These are phyloP conservation scores for Diaporthe aspalathi DNA, from an alignment of 2,329 filamentous ascomycete species.

Conservation along the genomic window DNA sequence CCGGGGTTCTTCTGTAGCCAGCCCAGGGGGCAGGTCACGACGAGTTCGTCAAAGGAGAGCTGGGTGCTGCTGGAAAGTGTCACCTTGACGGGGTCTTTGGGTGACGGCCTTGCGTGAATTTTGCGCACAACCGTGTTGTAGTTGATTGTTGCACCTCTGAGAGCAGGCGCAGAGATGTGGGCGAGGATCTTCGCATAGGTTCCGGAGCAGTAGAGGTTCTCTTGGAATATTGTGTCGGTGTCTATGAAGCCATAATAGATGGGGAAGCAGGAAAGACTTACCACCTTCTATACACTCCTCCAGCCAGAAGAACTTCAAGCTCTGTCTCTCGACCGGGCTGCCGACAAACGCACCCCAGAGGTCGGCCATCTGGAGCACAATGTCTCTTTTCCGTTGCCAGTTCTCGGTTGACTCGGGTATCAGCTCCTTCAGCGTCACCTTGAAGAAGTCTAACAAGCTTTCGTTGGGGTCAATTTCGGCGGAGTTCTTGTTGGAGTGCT, in stretches of 20 bases:
- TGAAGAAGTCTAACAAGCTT: conserved; percentile 67
- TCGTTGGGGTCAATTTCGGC: conserved; percentile 58
- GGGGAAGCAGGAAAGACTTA: conserved; percentile 47
- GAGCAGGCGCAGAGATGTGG: conserved; percentile 66
- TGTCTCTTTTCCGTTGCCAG: conserved; percentile 54
- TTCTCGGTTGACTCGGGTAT: conserved; percentile 58
- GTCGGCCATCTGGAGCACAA: conserved; percentile 66
- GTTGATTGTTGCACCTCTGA: conserved; percentile 65
- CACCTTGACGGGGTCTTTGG: conserved; percentile 36
- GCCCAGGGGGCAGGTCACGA: conserved; percentile 75
- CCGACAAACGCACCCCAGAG: conserved; percentile 80
- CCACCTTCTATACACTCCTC: conserved; percentile 82
- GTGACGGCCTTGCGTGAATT: conserved; percentile 51
- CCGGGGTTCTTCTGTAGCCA: conserved; percentile 72
- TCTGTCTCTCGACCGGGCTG: conserved; percentile 71
- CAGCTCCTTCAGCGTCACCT: conserved; percentile 56
- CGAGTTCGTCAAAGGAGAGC: conserved; percentile 71
- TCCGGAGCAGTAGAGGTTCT: conserved; percentile 70
- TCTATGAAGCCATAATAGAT: neutral
- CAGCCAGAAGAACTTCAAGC: conserved; percentile 81
- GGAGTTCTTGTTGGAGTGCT: conserved; percentile 69
- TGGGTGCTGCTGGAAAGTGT: conserved; percentile 27
- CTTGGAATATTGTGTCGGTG: conserved; percentile 48
- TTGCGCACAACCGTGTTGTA: conserved; percentile 60
- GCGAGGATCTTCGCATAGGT: conserved; percentile 71